Conservation (phyloP, 1,284 basidiomycete genomes). For the Marasmius oreades region DNA sequence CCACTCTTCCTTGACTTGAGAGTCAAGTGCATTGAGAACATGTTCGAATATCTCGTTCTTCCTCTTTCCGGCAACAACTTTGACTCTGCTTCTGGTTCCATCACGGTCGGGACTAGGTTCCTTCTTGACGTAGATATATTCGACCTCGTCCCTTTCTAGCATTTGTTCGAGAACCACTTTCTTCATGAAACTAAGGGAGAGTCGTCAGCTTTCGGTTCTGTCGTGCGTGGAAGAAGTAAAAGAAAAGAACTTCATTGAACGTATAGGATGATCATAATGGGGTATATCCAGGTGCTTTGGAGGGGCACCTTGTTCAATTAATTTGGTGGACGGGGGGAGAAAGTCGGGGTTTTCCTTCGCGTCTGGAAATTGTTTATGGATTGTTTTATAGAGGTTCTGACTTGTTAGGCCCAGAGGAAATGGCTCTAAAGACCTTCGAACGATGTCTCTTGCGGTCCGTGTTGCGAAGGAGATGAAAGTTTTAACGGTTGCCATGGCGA, state of each 20-base stretch:
- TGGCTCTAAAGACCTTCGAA: slow-evolving; percentile 9
- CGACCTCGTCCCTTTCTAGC: not conserved
- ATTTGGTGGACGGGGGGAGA: not conserved
- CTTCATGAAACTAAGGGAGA: slow-evolving; percentile 17
- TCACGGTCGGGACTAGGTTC: not conserved
- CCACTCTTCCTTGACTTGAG: slow-evolving; percentile 4
- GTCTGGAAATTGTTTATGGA: slow-evolving; percentile 10
- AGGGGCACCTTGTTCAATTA: not conserved
- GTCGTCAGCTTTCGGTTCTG: not conserved
- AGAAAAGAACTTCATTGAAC: slow-evolving; percentile 16
- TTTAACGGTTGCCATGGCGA: slow-evolving; percentile 10
- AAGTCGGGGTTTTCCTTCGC: slow-evolving; percentile 6
- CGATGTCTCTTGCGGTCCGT: slow-evolving; percentile 7
- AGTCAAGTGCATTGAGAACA: not conserved
- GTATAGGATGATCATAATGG: slow-evolving; percentile 16
- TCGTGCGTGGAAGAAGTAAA: not conserved
- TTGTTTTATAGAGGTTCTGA: slow-evolving; percentile 13
- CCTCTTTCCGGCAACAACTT: not conserved
- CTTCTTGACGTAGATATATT: not conserved
- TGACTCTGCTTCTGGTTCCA: not conserved
- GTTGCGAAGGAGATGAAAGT: slow-evolving; percentile 18
- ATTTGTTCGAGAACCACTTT: slow-evolving; percentile 16
- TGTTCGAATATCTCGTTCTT: not conserved
- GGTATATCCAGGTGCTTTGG: slow-evolving; percentile 1
- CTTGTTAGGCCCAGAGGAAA: slow-evolving; percentile 14